A percentile compares a stretch with the other conserved stretches of the same genome.
Conservation (phyloP, 306 rosid species). For the Vigna reflexopilosa region DNA sequence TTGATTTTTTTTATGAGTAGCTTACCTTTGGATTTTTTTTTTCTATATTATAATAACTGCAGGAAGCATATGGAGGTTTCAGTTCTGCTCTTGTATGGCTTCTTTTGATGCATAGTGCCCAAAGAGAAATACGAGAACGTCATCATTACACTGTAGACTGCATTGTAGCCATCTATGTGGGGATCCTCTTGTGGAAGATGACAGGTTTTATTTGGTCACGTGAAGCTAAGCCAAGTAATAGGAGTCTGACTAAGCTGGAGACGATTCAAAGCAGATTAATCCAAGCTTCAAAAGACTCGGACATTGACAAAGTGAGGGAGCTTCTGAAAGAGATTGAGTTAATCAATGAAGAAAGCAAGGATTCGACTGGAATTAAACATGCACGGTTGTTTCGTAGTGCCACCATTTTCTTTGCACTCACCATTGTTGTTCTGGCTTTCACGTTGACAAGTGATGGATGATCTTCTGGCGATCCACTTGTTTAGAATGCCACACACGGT, state of each 20-base stretch:
- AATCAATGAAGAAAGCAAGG: constrained; percentile 58
- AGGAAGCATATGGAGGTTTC: constrained; percentile 97
- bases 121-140: constrained; percentile 93
- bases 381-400: constrained; percentile 58
- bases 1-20: constrained; percentile 16
- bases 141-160: constrained; percentile 87
- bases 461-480: constrained; percentile 12
- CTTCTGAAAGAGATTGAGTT: constrained; percentile 73
- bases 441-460: constrained; percentile 75
- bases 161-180: constrained; percentile 87
- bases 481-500: constrained; percentile 15
- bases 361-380: constrained; percentile 46
- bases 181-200: constrained; percentile 92
- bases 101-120: constrained; percentile 84
- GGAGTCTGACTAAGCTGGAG: constrained; percentile 63
- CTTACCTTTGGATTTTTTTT: constrained; percentile 34
- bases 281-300: constrained; percentile 89
- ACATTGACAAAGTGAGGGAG: constrained; percentile 80
- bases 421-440: constrained; percentile 75
- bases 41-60: constrained; percentile 43
- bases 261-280: constrained; percentile 73
- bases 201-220: constrained; percentile 84
- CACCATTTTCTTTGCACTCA: constrained; percentile 59
- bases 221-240: constrained; percentile 38
- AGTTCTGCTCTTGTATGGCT: constrained; percentile 90